Base-by-base conservation (phyloP, 176 grass and related monocot species). In the Phyllostachys edulis region DNA sequence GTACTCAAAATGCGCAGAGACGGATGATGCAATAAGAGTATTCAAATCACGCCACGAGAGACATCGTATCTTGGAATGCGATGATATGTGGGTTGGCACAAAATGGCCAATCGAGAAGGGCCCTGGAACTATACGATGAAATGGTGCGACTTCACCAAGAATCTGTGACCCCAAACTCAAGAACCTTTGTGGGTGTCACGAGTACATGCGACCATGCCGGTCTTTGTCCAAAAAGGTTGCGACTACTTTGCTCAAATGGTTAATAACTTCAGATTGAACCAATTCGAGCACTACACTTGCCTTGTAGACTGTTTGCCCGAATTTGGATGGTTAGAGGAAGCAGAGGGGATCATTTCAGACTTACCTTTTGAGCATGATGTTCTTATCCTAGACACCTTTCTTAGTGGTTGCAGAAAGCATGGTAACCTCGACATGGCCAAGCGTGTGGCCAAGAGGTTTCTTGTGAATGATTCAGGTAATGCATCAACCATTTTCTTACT, bases 401-500 rank as follows among this genome's bases (percentile, higher is more conserved):
- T 75, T 56, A 75, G 55, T 23, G 73, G 73, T 21, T 75, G 73
- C 20, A 56, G 73, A 39, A 56, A 75, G 21, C 36, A 38, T 56
- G 73, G 73, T 7, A 75, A 75, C 10, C 73, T 75, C 39, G 50
- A 75, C 18, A 75, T 75, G 73, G 73, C 73, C 51, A 75, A 75
- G 72, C 72, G 50, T 51, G 36, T 38, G 1, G 32, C 72, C 1
- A 56, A 75, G 73, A 75, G 50, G 50, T 10, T 75, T 75, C 49
- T 55, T 21, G 72, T n/a, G 72, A 75, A 75, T 55, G 36, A 21
- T 38, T 52, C 49, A 55, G 49, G 54, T 75, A 38, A 75, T 6
- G 5, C 73, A 21, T 74, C 71, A 73, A 92, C 95, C n/a, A n/a
- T 50, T 80, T 76, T 23, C 71, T 79, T 78, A 45, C 52, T 88